Evolutionary conservation across 2,329 filamentous ascomycete genomes (phyloP).

Genomic region (Fusarium burgessii): DNA sequence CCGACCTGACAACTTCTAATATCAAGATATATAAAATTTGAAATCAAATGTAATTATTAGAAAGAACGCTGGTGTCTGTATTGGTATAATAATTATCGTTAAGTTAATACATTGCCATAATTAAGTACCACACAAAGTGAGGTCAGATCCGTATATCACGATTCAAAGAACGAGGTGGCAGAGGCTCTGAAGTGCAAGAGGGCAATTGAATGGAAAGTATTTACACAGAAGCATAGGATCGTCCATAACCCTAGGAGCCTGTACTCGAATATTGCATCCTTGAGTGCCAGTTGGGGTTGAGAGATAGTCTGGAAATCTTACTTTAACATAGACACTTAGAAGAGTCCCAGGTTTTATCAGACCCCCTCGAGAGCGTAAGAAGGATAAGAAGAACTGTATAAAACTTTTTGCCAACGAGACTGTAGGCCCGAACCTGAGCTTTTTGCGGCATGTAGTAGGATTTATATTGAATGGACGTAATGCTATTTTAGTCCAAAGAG

Average conservation of each 20-base stretch:
- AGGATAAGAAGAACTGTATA: neutral
- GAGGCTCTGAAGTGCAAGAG: neutral
- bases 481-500: neutral
- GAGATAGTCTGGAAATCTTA: too few species aligned
- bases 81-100: neutral
- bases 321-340: neutral
- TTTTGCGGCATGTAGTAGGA: neutral
- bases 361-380: too few species aligned
- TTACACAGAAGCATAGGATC: neutral
- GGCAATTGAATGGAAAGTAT: neutral
- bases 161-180: neutral
- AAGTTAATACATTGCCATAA: neutral
- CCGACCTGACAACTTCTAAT: neutral
- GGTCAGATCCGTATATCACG: neutral
- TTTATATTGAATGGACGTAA: neutral
- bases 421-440: neutral
- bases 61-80: neutral
- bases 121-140: neutral
- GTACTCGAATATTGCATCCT: neutral
- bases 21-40: too few species aligned
- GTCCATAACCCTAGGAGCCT: neutral
- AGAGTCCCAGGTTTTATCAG: fast-evolving
- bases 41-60: neutral
- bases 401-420: fast-evolving
- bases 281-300: neutral